A percentile compares a stretch with the other conserved stretches of the same genome.
Evolutionary conservation across 768 basidiomycete species (phyloP).

Genomic region (Pleurotus giganteus): DNA sequence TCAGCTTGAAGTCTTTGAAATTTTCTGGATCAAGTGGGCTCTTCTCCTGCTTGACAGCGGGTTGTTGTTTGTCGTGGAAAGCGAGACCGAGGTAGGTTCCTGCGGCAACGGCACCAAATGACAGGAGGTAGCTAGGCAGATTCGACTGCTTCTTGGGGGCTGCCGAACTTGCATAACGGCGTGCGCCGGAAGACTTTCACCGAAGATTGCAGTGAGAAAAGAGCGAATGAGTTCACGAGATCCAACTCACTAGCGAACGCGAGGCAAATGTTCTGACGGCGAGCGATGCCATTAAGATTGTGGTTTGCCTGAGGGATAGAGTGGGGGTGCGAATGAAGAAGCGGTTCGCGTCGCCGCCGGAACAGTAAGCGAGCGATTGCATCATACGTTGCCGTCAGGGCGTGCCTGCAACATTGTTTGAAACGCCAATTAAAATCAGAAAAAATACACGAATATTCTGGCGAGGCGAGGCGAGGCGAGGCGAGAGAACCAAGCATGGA

Average conservation of each 20-base stretch:
- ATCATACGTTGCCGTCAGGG: conserved; percentile 4
- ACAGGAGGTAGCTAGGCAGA: conserved; percentile 45
- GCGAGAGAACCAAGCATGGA: not conserved
- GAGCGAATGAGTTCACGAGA: not conserved
- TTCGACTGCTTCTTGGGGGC: conserved; percentile 47
- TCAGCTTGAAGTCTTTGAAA: conserved; percentile 80
- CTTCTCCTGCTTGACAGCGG: conserved; percentile 47
- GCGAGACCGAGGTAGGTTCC: conserved; percentile 54
- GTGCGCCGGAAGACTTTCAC: conserved; percentile 32
- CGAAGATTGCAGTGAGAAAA: conserved; percentile 6
- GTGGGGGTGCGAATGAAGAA: not conserved
- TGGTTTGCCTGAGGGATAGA: not conserved
- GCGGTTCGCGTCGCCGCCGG: not conserved
- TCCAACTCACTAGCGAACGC: conserved; percentile 39
- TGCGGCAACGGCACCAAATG: conserved; percentile 42
- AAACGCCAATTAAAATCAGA: not conserved
- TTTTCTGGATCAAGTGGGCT: conserved; percentile 75
- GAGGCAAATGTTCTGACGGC: conserved; percentile 22
- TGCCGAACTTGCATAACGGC: conserved; percentile 43
- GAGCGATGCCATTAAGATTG: not conserved
- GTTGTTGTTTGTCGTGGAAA: conserved; percentile 18
- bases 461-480: not conserved
- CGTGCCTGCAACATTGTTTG: not conserved
- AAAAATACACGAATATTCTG: not conserved
- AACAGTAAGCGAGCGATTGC: conserved; percentile 8